Percentiles rank a stretch among this genome's conserved stretches.
Evolutionary conservation across 1,284 basidiomycete species (phyloP).

Genomic region (Neonothopanus nambi): DNA sequence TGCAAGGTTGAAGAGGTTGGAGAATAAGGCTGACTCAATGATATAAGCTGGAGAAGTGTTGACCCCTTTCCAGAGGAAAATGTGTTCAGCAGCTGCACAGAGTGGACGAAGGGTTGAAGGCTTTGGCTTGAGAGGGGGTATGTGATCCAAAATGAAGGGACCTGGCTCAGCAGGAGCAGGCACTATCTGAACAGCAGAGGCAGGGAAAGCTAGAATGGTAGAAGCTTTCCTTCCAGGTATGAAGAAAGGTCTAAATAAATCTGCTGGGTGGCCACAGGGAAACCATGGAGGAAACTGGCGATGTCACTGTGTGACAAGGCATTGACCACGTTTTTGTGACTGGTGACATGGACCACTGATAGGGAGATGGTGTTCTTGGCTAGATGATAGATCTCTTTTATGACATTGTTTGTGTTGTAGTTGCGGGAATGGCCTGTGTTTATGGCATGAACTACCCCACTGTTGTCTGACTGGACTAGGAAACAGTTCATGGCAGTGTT

Average conservation of each 20-base stretch:
- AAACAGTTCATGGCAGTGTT: too few species aligned
- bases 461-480: too few species aligned
- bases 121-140: slow-evolving; percentile 9
- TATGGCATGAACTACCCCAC: slow-evolving; percentile 29
- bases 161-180: too few species aligned
- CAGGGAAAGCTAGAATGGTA: slow-evolving; percentile 20
- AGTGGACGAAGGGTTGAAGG: slow-evolving; percentile 27
- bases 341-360: slow-evolving; percentile 23
- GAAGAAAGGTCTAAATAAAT: slow-evolving; percentile 19
- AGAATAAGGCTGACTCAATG: slow-evolving; percentile 20
- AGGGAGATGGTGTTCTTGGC: slow-evolving; percentile 21
- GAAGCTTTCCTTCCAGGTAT: slow-evolving; percentile 21
- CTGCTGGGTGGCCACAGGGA: slow-evolving; percentile 22
- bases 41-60: slow-evolving; percentile 23
- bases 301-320: slow-evolving; percentile 35
- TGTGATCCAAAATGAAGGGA: too few species aligned
- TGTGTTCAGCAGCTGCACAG: slow-evolving; percentile 27
- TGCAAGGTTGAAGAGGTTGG: slow-evolving; percentile 14
- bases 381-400: too few species aligned
- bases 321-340: slow-evolving; percentile 32
- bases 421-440: slow-evolving; percentile 33
- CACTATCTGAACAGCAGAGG: too few species aligned
- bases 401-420: slow-evolving; percentile 26
- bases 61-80: slow-evolving; percentile 34
- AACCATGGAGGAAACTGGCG: slow-evolving; percentile 25